Base-by-base conservation (phyloP, 345 rosid species). In the Mercurialis annua region DNA sequence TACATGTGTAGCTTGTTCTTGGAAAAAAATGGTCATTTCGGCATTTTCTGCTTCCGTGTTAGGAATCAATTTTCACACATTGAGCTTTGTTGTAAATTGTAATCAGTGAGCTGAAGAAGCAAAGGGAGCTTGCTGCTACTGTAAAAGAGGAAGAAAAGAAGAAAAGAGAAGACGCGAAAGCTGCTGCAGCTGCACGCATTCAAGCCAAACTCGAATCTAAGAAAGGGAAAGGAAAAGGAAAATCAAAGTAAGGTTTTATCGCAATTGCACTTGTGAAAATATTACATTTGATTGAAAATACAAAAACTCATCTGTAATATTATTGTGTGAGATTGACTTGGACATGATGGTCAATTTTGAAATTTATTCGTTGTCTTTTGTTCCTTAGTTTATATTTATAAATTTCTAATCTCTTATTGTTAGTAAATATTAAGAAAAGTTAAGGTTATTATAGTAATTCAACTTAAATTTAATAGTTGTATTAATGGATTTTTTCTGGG, bases 161-260 rank as follows among this genome's bases (percentile, higher is more conserved):
- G 82, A 91, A 73, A 81, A 81, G 99, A 74, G 97, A 94, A 76
- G 96, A 85, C 73, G 97, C 97, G 16, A 91, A 91, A 76, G 97
- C 97, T 4, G 90, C 97, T 0, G 96, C 96, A 0, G 92, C 97
- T n/a, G 90, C 97, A 24, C 88, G 95, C 24, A 76, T 91, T 67
- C 97, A 87, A 55, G 95, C 97, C 81, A 91, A 94, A 82, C 69
- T 94, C 43, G 97, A 84, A 5, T 74, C 97, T 9, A 89, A 91
- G 87, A 94, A 86, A 71, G 89, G 94, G 46, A 90, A 90, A 71
- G 92, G 97, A 36, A 89, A 91, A 70, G 92, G 96, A 33, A 94
- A 89, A 78, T 85, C 80, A 26, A 94, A 89, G 71, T 86, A 76
- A 52, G 60, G 23, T 15, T 1, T 0, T 31, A 17, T 62, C 47